Evolutionary conservation across 2,329 filamentous ascomycete genomes (phyloP), one percentile per base, ranked within the genome.

Genomic region (Colletotrichum tabaci): DNA sequence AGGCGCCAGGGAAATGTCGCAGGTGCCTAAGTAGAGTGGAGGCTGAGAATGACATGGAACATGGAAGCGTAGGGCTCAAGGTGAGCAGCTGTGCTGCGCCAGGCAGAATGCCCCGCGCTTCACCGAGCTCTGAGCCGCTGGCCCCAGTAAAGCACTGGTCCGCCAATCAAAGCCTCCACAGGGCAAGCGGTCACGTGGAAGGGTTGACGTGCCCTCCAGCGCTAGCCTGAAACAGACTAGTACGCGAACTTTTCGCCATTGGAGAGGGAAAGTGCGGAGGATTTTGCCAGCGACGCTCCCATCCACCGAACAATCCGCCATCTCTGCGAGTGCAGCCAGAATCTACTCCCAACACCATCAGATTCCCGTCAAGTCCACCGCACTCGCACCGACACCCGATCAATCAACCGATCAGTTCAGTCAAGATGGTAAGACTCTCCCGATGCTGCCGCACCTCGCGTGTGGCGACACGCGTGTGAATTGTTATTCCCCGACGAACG

Each of bases 381-480:
- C 78, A 80, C 84, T 87, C 86, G 84, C 85, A 83, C 77, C 80
- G 78, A 83, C 80, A 78, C 79, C 79, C 75, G 76, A 78, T 75
- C 79, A 76, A 78, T 75, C 79, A 79, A 82, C 79, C 61, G 70
- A 72, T 71, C 70, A 81, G 86, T 87, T 87, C 84, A 88, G 86
- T 87, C 90, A 92, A 91, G 83, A 92, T 92, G 90, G 90, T 92
- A 89, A 90, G 90, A 81, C 47, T 52, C 67, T 72, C 61, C 73
- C 61, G 62, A 68, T 72, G 66, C 73, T 68, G 53, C 73, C 71
- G 72, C 62, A 72, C 66, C 74, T 66, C 73, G 69, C 69, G 55
- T 67, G 62, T 56, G 53, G 73, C 58, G 55, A 62, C 62, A 62
- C 61, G 40, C 56, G 67, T 68, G 73, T 69, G 56, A 70, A 42